Conservation (phyloP, 768 basidiomycete genomes). For the Coprinopsis marcescibilis region DNA sequence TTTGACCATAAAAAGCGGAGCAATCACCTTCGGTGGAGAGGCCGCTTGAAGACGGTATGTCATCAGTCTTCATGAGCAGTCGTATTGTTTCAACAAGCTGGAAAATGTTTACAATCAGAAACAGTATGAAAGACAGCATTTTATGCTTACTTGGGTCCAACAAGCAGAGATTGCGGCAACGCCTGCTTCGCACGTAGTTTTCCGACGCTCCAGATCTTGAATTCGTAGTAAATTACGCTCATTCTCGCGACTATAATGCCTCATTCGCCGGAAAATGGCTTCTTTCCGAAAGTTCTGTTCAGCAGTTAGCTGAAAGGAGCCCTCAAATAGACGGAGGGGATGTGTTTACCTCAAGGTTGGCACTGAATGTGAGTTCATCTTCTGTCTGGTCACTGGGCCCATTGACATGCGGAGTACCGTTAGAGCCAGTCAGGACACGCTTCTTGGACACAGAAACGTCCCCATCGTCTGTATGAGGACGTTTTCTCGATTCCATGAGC, state of each 20-base stretch:
- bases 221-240: slow-evolving; percentile 58
- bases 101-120: slow-evolving; percentile 3
- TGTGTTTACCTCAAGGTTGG: slow-evolving; percentile 72
- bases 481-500: slow-evolving; percentile 54
- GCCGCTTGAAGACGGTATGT: slow-evolving; percentile 33
- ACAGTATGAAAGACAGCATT: background rate
- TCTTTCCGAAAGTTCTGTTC: slow-evolving; percentile 86
- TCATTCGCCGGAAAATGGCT: slow-evolving; percentile 81
- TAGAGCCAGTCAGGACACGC: slow-evolving; percentile 43
- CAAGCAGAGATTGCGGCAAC: slow-evolving; percentile 71
- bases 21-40: slow-evolving; percentile 37
- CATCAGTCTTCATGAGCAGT: slow-evolving; percentile 48
- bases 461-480: slow-evolving; percentile 47
- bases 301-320: no score
- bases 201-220: slow-evolving; percentile 59
- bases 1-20: slow-evolving; percentile 6
- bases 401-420: slow-evolving; percentile 51
- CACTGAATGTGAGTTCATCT: slow-evolving; percentile 45
- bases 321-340: no score
- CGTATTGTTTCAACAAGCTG: slow-evolving; percentile 67
- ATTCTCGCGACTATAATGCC: slow-evolving; percentile 71
- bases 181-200: slow-evolving; percentile 62
- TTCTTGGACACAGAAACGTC: slow-evolving; percentile 49
- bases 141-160: slow-evolving; percentile 62
- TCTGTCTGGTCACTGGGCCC: slow-evolving; percentile 32